Evolutionary conservation across 2,329 filamentous ascomycete genomes (phyloP).

Genomic region (Exserohilum turcica): DNA sequence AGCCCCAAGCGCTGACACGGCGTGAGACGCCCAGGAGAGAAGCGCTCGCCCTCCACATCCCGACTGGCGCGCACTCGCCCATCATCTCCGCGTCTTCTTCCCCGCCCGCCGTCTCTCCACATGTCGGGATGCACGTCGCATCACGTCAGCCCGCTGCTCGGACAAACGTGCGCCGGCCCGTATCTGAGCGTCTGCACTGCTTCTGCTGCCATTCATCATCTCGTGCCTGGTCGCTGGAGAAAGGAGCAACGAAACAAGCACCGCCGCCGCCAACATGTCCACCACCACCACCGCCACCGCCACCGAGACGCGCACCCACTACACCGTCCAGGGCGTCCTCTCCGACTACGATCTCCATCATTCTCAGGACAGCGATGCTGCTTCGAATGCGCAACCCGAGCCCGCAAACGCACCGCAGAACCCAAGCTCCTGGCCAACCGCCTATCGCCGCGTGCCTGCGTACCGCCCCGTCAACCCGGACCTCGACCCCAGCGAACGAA

Average conservation of each 20-base stretch:
- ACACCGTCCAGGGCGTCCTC: constrained; percentile 47
- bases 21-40: not conserved
- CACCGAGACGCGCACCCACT: too few relatives aligned
- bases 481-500: constrained; percentile 51
- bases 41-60: constrained; percentile 24
- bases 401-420: constrained; percentile 23
- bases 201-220: not conserved
- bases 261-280: constrained; percentile 44
- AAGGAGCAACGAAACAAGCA: not conserved
- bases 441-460: constrained; percentile 55
- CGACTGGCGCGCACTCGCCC: constrained; percentile 7
- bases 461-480: constrained; percentile 55
- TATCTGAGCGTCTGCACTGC: not conserved
- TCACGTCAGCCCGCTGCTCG: not conserved
- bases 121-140: constrained; percentile 2
- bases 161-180: not conserved
- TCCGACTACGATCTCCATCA: constrained; percentile 57
- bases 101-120: constrained; percentile 11
- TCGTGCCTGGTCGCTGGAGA: not conserved
- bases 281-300: constrained; percentile 53
- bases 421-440: constrained; percentile 52
- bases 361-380: constrained; percentile 37
- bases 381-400: constrained; percentile 36
- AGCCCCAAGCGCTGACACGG: constrained; percentile 1
- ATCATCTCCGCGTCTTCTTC: not conserved